These are phyloP conservation scores for Allium cepa DNA, from an alignment of 106 monocot genomes.

Conservation along the genomic window DNA sequence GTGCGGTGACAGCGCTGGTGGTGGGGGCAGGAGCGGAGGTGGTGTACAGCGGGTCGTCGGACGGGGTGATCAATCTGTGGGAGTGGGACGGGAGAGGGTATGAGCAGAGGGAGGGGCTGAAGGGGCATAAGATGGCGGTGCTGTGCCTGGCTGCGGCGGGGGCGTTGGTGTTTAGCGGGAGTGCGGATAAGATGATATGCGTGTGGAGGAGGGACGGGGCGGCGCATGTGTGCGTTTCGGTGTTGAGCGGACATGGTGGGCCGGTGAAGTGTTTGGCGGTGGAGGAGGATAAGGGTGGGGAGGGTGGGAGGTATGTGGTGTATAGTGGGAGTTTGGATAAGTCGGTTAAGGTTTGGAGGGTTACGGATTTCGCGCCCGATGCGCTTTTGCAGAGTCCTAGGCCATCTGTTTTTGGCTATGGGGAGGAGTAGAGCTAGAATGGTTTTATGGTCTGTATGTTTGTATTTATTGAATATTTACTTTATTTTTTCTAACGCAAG, in stretches of 20 bases:
- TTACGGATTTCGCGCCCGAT: slow-evolving; percentile 17
- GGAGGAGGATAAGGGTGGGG: slow-evolving; percentile 10
- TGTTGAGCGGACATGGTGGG: slow-evolving; percentile 44
- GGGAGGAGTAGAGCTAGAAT: no score
- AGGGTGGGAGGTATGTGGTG: slow-evolving; percentile 21
- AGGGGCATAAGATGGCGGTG: slow-evolving; percentile 59
- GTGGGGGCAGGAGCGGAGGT: slow-evolving; percentile 14
- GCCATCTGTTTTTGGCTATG: no score
- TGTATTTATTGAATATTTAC: no score
- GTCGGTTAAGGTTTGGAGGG: slow-evolving; percentile 62
- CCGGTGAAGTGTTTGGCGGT: slow-evolving; percentile 65
- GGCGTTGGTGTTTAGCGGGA: slow-evolving; percentile 42
- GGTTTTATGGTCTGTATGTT: no score
- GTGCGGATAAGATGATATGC: slow-evolving; percentile 51
- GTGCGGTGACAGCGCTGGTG: slow-evolving; percentile 38
- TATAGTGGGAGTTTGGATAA: slow-evolving; percentile 69
- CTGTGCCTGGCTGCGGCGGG: slow-evolving; percentile 50
- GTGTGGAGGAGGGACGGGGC: slow-evolving; percentile 37
- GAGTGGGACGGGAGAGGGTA: slow-evolving; percentile 9
- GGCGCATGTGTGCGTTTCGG: slow-evolving; percentile 27
- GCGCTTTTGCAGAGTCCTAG: not conserved
- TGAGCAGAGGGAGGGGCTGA: slow-evolving; percentile 31
- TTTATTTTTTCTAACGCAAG: no score
- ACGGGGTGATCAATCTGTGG: slow-evolving; percentile 56
- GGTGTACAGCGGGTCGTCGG: slow-evolving; percentile 60